phyloP scores from a whole-genome alignment of 164 flowering plant species.

The Nymphaea colorata region DNA sequence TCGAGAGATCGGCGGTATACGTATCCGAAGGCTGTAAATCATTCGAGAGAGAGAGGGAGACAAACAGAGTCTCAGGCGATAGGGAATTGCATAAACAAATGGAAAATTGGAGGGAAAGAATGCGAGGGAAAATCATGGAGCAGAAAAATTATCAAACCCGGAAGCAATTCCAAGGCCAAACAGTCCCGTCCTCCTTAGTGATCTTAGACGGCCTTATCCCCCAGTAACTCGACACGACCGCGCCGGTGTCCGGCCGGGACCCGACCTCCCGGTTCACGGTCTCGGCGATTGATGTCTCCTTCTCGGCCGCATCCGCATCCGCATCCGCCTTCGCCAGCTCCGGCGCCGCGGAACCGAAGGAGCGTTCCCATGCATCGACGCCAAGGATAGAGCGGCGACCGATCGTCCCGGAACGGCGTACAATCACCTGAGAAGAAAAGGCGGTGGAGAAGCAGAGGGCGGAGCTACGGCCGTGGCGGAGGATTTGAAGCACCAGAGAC shows the following conservation, averaged over 20 bases:
- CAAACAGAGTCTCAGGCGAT: not conserved
- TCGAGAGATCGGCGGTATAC: slow-evolving; percentile 51
- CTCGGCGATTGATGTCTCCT: slow-evolving; percentile 11
- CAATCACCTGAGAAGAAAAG: not conserved
- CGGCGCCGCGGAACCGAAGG: slow-evolving; percentile 16
- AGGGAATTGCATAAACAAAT: not conserved
- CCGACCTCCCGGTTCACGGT: slow-evolving; percentile 5
- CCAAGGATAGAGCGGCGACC: not conserved
- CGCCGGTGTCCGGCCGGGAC: slow-evolving; percentile 7
- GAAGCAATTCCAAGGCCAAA: slow-evolving; percentile 95
- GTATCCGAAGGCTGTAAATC: slow-evolving; percentile 84
- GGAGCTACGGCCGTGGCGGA: slow-evolving; percentile 2
- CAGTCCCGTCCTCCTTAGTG: slow-evolving; percentile 67
- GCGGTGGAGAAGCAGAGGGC: slow-evolving; percentile 1
- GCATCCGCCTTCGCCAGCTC: slow-evolving; percentile 3
- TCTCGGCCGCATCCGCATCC: slow-evolving; percentile 7
- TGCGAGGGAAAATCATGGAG: not conserved
- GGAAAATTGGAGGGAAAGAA: not conserved
- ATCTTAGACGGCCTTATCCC: slow-evolving; percentile 44
- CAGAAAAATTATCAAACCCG: slow-evolving; percentile 32
- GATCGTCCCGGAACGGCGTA: slow-evolving; percentile 1
- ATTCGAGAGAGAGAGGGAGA: not conserved
- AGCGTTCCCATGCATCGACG: slow-evolving; percentile 11
- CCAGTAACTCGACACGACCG: slow-evolving; percentile 58
- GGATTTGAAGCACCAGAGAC: slow-evolving; percentile 4